These are phyloP conservation scores for Endocalyx cinctus DNA, from an alignment of 2,329 filamentous ascomycete genomes.

Conservation along the genomic window DNA sequence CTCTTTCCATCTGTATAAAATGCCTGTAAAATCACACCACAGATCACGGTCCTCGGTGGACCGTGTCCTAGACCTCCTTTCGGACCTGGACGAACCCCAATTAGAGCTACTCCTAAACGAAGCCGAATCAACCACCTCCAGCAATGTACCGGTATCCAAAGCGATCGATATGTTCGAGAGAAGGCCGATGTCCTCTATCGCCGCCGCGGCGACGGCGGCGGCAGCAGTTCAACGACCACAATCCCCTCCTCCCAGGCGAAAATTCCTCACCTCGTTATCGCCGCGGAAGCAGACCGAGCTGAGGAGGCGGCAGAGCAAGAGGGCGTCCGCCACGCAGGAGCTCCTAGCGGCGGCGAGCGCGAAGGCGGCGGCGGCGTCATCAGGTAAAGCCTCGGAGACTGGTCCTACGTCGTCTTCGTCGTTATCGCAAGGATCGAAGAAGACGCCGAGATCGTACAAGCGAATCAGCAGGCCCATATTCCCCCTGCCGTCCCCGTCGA, in stretches of 20 bases:
- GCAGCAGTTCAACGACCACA: no score
- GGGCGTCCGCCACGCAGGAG: slow-evolving; percentile 12
- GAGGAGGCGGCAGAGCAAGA: slow-evolving; percentile 16
- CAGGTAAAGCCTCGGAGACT: no score
- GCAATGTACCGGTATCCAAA: slow-evolving; percentile 22
- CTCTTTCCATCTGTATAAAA: no score
- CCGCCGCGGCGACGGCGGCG: no score
- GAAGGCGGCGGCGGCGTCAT: background rate
- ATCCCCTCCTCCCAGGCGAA: slow-evolving; percentile 14
- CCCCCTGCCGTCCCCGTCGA: slow-evolving; percentile 10
- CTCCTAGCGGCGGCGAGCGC: background rate
- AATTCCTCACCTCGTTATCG: slow-evolving; percentile 20
- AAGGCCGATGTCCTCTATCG: background rate
- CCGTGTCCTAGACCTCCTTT: slow-evolving; percentile 23
- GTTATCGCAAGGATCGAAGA: slow-evolving; percentile 7
- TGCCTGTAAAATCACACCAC: slow-evolving; percentile 15
- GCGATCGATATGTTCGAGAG: slow-evolving; percentile 23
- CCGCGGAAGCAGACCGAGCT: slow-evolving; percentile 17
- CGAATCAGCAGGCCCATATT: slow-evolving; percentile 20
- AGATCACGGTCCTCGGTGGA: slow-evolving; percentile 24
- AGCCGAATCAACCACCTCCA: slow-evolving; percentile 19
- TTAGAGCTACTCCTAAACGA: slow-evolving; percentile 21
- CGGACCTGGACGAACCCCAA: slow-evolving; percentile 23
- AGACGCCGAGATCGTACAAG: slow-evolving; percentile 19
- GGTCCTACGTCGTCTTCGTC: background rate